Evolutionary conservation across 495 filamentous ascomycete genomes (phyloP), one percentile per base, ranked within the genome.

Genomic region (Xylaria castorea): DNA sequence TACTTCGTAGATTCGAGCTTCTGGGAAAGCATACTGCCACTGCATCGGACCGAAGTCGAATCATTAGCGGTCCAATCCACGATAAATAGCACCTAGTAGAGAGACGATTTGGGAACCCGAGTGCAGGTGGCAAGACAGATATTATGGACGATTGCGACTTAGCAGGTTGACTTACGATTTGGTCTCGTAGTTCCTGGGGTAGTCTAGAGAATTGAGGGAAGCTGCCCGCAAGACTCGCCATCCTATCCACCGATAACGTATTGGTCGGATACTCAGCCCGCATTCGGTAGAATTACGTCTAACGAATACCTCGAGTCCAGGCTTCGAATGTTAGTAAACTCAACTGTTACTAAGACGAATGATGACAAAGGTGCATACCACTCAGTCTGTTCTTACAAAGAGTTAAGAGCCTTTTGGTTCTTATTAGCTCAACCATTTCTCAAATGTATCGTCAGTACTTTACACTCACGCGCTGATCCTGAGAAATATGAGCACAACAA

Each of bases 1-100:
- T 7, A 86, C 83, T 69, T 86, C 84, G 75, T 83, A 86, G 12
- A 85, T 83, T 61, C 84, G 83, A 20, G 83, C 51, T 44, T 85
- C 83, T 14, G 84, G 84, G 42, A 86, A 77, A 3, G 84, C 81
- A 70, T 81, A 84, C 64, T 80, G 80, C 84, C 84, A 86, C 73
- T 71, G 34, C 73, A 82, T 53, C 0, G 22, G 42, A 34, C 22
- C 7, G 48, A 18, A 60, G 9, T 68, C 16, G 3, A 40, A 34
- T 18, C 46, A 38, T 70, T 64, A 70, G 68, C 58, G 6, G 44
- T 42, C 46, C 34, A 34, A 38, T 62, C 40, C 55, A 70, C 14
- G n/a, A 25, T 7, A 20, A 61, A 40, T 30, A 34, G 22, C 36
- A 11, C 5, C 40, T 42, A 32, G 11, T n/a, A 34, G 38, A 60